A percentile compares a stretch with the other conserved stretches of the same genome.
These are phyloP conservation scores for Alternaria incomplexa DNA, from an alignment of 2,329 filamentous ascomycete genomes.

Conservation along the genomic window DNA sequence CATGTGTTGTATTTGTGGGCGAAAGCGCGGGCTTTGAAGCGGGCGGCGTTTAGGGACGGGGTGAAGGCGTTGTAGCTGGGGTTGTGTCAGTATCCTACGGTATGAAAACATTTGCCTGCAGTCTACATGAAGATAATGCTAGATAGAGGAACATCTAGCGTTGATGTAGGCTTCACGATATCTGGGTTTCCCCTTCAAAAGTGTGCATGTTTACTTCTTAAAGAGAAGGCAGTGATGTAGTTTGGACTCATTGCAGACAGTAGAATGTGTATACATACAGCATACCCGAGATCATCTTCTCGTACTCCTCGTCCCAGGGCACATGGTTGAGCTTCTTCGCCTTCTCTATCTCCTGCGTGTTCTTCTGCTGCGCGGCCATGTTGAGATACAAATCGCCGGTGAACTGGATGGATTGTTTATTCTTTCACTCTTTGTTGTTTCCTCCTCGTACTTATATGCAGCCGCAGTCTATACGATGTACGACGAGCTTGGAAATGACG, in stretches of 20 bases:
- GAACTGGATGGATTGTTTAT: background rate
- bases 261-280: slow-evolving; percentile 50
- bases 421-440: background rate
- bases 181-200: background rate
- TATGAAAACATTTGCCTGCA: no score
- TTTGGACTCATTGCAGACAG: background rate
- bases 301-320: slow-evolving; percentile 66
- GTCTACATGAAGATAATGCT: no score
- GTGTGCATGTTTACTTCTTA: background rate
- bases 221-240: background rate
- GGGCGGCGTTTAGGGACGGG: slow-evolving; percentile 57
- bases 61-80: slow-evolving; percentile 59
- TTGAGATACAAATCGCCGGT: background rate
- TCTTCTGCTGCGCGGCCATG: slow-evolving; percentile 52
- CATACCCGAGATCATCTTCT: slow-evolving; percentile 70
- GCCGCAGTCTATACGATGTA: background rate
- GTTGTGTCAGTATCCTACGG: background rate
- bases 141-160: background rate
- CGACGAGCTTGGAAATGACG: slow-evolving; percentile 2
- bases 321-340: slow-evolving; percentile 59
- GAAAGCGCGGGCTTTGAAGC: slow-evolving; percentile 62
- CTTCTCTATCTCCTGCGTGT: slow-evolving; percentile 51
- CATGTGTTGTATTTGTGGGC: slow-evolving; percentile 65
- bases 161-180: background rate
- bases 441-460: background rate